These are phyloP conservation scores for Phytophthora palmivora DNA, from an alignment of 352 stramenopile species.

Conservation along the genomic window DNA sequence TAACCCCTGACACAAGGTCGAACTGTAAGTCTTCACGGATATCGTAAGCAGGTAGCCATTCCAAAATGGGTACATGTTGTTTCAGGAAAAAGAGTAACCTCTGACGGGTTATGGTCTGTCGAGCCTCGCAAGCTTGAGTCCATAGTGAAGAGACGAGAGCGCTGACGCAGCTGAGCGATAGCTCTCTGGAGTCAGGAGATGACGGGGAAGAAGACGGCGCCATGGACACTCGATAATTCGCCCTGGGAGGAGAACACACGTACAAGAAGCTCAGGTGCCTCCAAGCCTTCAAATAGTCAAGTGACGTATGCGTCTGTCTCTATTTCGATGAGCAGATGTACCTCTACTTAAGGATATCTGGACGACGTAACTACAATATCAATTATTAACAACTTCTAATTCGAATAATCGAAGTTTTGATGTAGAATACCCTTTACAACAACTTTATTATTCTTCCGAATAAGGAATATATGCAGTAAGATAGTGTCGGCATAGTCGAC, in stretches of 20 bases:
- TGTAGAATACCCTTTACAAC: not conserved
- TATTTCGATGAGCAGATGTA: conserved; percentile 12
- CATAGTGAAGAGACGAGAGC: conserved; percentile 28
- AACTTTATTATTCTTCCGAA: not conserved
- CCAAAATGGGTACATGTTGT: conserved; percentile 72
- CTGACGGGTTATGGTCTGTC: conserved; percentile 34
- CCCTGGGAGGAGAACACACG: conserved; percentile 1
- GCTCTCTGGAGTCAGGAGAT: conserved; percentile 18
- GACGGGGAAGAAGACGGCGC: conserved; percentile 24
- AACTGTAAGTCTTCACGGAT: conserved; percentile 67
- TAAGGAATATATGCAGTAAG: not conserved
- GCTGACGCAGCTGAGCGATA: conserved; percentile 14
- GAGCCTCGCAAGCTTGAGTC: conserved; percentile 9
- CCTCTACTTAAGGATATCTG: not conserved
- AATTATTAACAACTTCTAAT: not conserved
- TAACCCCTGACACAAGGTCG: conserved; percentile 72
- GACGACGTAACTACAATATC: not conserved
- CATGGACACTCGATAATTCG: conserved; percentile 15
- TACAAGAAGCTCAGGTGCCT: not conserved
- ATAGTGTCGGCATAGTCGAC: not conserved
- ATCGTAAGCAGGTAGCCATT: conserved; percentile 78
- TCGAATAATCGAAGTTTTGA: not conserved
- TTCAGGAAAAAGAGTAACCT: conserved; percentile 48
- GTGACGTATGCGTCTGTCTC: conserved; percentile 16
- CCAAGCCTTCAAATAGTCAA: conserved; percentile 3